phyloP scores from a whole-genome alignment of 495 filamentous ascomycete genomes.

The Xylaria castorea region DNA sequence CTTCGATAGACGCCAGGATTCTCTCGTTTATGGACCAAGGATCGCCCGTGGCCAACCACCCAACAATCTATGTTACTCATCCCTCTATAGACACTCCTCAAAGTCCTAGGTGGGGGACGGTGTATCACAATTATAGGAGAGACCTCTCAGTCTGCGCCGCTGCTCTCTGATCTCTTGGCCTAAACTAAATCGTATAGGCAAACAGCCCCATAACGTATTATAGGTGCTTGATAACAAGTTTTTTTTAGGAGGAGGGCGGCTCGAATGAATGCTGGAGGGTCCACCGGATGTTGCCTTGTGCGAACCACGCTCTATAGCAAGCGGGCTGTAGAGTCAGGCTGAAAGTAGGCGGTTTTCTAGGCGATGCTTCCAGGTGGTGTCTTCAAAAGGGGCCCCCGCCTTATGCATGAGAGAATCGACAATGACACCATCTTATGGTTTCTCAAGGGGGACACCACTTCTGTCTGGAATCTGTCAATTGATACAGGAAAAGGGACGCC shows the following conservation, averaged over 20 bases:
- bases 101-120: conserved; percentile 18
- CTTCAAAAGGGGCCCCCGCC: neutral
- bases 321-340: neutral
- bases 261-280: neutral
- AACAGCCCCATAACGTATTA: neutral
- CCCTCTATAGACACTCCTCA: neutral
- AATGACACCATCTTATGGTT: neutral
- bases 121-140: neutral
- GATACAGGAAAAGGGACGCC: neutral
- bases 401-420: neutral
- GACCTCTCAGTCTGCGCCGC: neutral
- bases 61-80: neutral
- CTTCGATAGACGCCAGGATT: conserved; percentile 8
- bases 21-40: neutral
- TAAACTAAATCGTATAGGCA: neutral
- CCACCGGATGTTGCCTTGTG: conserved; percentile 5
- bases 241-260: neutral
- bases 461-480: neutral
- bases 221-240: neutral
- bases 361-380: neutral
- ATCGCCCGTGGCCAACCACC: neutral
- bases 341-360: neutral
- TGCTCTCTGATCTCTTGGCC: neutral
- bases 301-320: neutral
- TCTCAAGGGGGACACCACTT: neutral